Evolutionary conservation across 495 filamentous ascomycete genomes (phyloP).

Genomic region (Hypoxylon perforatum): DNA sequence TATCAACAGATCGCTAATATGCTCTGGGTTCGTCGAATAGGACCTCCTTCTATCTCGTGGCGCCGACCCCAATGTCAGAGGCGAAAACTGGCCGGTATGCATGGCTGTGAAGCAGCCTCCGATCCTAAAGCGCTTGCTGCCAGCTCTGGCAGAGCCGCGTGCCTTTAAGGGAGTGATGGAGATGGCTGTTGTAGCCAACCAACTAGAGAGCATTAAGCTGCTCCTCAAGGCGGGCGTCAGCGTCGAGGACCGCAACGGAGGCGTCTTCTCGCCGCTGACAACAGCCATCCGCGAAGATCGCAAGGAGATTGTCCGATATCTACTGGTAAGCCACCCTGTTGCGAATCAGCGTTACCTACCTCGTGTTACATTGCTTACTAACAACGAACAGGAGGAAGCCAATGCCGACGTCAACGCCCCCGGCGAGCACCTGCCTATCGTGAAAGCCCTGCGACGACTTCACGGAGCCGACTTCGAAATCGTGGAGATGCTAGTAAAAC

Average conservation of each 20-base stretch:
- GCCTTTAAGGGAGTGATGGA: conserved; percentile 66
- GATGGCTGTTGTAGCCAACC: conserved; percentile 63
- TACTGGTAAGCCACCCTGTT: conserved; percentile 47
- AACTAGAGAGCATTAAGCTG: conserved; percentile 56
- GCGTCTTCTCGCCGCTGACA: conserved; percentile 66
- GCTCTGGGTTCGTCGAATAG: neutral
- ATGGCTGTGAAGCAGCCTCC: conserved; percentile 62
- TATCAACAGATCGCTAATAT: conserved; percentile 5
- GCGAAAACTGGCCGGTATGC: conserved; percentile 66
- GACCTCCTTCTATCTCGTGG: conserved; percentile 61
- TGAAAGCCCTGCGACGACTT: conserved; percentile 63
- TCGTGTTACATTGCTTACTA: neutral
- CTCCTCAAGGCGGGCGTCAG: conserved; percentile 60
- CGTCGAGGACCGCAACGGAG: conserved; percentile 67
- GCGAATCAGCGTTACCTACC: neutral
- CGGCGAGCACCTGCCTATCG: conserved; percentile 65
- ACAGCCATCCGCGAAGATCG: conserved; percentile 65
- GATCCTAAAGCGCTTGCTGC: conserved; percentile 59
- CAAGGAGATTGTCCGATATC: conserved; percentile 59
- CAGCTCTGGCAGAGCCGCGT: conserved; percentile 54
- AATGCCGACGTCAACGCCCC: conserved; percentile 64
- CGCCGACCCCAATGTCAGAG: conserved; percentile 62
- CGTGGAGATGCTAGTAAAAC: conserved; percentile 57
- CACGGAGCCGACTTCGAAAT: conserved; percentile 61
- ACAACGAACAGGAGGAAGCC: conserved; percentile 48